Evolutionary conservation across 1,284 basidiomycete species (phyloP).

Genomic region (Cystobasidiaceae sp.): DNA sequence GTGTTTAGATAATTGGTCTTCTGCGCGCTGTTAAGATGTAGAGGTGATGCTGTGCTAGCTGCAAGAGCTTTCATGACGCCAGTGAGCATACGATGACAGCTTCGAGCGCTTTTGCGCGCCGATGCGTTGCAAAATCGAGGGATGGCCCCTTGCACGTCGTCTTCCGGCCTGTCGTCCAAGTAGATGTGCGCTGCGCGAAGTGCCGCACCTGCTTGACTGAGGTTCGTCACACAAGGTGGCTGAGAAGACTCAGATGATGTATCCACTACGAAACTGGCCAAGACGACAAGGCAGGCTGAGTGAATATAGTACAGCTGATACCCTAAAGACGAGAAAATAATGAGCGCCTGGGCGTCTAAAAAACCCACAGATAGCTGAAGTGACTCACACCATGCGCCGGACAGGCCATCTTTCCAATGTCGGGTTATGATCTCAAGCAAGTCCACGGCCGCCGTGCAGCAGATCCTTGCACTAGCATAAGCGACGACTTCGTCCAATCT

Average conservation of each 20-base stretch:
- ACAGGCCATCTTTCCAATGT: not conserved
- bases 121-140: not conserved
- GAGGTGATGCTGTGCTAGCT: not conserved
- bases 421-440: not conserved
- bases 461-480: conserved; percentile 1
- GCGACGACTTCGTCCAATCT: not conserved
- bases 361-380: not conserved
- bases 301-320: conserved; percentile 17
- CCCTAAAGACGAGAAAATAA: not conserved
- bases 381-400: conserved; percentile 21
- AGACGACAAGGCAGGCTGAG: conserved; percentile 2
- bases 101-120: not conserved
- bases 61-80: conserved; percentile 7
- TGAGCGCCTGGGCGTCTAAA: not conserved
- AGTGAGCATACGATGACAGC: not conserved
- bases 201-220: not conserved
- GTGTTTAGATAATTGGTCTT: not conserved
- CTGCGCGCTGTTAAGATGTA: not conserved
- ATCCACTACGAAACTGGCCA: conserved; percentile 15
- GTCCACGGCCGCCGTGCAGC: conserved; percentile 11
- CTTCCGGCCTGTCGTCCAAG: conserved; percentile 2
- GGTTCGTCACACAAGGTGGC: not conserved
- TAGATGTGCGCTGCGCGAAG: not conserved
- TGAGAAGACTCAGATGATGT: not conserved
- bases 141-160: conserved; percentile 1